These are phyloP conservation scores for Cercis canadensis DNA, from an alignment of 306 rosid species.

Conservation along the genomic window DNA sequence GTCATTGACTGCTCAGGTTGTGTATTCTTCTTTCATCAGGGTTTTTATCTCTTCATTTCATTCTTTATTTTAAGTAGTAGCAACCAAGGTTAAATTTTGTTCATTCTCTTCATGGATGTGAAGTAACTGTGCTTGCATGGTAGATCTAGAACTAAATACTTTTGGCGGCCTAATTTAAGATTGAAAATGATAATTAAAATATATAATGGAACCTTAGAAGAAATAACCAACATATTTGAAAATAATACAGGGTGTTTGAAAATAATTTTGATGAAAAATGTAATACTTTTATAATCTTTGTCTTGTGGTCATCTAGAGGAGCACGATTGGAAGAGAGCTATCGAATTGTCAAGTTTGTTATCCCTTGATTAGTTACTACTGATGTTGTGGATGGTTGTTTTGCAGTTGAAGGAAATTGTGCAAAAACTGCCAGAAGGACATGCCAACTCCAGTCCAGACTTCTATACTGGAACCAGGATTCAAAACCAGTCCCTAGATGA, in stretches of 20 bases:
- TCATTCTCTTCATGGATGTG: constrained; percentile 29
- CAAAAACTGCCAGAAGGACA: constrained; percentile 68
- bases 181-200: not conserved
- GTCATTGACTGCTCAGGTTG: constrained; percentile 88
- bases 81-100: constrained; percentile 15
- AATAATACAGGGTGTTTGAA: not conserved
- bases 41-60: not conserved
- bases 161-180: constrained; percentile 20
- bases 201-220: constrained; percentile 3
- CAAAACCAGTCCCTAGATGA: constrained; percentile 53
- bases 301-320: constrained; percentile 17
- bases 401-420: constrained; percentile 79
- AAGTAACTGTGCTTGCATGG: constrained; percentile 27
- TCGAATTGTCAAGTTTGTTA: constrained; percentile 26
- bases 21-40: constrained; percentile 30
- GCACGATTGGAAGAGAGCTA: constrained; percentile 6
- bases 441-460: constrained; percentile 42
- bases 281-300: not conserved
- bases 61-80: constrained; percentile 18
- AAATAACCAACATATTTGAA: constrained; percentile 2
- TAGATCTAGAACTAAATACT: constrained; percentile 2
- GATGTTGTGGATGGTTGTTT: constrained; percentile 38
- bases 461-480: constrained; percentile 43
- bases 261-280: not conserved
- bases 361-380: constrained; percentile 31